phyloP scores from a whole-genome alignment of 106 monocot species.

The Xerophyta viscosa region DNA sequence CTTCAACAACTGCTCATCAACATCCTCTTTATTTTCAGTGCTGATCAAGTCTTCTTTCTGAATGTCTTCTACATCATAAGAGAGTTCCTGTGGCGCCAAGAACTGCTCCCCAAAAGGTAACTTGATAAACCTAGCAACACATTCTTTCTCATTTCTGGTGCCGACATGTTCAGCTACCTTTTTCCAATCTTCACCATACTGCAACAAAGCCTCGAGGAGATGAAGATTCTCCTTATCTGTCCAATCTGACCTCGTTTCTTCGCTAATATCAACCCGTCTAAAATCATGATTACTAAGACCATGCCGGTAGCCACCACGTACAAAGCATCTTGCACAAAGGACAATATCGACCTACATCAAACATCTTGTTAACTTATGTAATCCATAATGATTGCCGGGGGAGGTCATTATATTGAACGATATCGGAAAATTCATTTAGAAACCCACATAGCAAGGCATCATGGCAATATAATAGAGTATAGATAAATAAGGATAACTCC shows the following conservation, averaged over 20 bases:
- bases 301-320: conserved; percentile 65
- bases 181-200: conserved; percentile 94
- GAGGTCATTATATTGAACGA: too few relatives aligned
- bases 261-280: conserved; percentile 72
- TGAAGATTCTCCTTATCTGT: conserved; percentile 96
- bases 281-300: conserved; percentile 79
- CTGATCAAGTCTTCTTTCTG: conserved; percentile 5
- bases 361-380: too few relatives aligned
- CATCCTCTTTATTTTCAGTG: conserved; percentile 12
- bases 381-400: too few relatives aligned
- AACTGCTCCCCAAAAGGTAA: conserved; percentile 94
- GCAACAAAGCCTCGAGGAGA: conserved; percentile 78
- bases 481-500: too few relatives aligned
- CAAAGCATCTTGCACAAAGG: conserved; percentile 87
- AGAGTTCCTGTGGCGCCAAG: conserved; percentile 25
- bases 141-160: conserved; percentile 71
- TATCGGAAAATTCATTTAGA: too few relatives aligned
- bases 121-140: conserved; percentile 71
- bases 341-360: conserved; percentile 43
- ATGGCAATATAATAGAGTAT: too few relatives aligned
- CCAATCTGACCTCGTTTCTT: conserved; percentile 77
- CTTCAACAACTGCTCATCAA: conserved; percentile 23
- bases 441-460: too few relatives aligned
- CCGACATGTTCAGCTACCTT: conserved; percentile 87
- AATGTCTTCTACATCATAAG: conserved; percentile 5